Conservation (phyloP, 345 rosid genomes). For the Melaleuca quinquenervia region DNA sequence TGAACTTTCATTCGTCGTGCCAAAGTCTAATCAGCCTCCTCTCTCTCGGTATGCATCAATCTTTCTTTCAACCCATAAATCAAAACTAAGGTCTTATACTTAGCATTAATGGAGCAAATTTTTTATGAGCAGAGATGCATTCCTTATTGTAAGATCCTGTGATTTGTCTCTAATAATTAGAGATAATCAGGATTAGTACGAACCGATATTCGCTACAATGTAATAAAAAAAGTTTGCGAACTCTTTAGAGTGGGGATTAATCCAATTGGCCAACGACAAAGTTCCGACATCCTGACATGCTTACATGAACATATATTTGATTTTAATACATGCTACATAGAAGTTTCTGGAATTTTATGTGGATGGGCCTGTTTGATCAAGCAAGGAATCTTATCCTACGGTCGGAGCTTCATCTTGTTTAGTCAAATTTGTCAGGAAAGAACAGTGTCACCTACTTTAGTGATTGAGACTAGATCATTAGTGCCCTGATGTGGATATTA, state of each 20-base stretch:
- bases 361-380: neutral
- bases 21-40: neutral
- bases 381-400: neutral
- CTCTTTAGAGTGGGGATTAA: neutral
- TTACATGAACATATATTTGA: neutral
- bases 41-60: neutral
- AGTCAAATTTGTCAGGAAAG: neutral
- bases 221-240: neutral
- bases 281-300: rapidly evolving
- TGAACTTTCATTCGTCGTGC: neutral
- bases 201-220: neutral
- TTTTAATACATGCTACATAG: neutral
- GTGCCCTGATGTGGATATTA: neutral
- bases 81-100: neutral
- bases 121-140: neutral
- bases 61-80: neutral
- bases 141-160: neutral
- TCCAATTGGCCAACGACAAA: neutral
- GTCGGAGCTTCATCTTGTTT: neutral
- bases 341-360: neutral
- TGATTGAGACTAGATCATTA: neutral
- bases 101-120: neutral
- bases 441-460: neutral
- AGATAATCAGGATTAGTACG: neutral
- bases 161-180: neutral